Conservation (phyloP, 1,284 basidiomycete species). For the Ustilago curta region DNA sequence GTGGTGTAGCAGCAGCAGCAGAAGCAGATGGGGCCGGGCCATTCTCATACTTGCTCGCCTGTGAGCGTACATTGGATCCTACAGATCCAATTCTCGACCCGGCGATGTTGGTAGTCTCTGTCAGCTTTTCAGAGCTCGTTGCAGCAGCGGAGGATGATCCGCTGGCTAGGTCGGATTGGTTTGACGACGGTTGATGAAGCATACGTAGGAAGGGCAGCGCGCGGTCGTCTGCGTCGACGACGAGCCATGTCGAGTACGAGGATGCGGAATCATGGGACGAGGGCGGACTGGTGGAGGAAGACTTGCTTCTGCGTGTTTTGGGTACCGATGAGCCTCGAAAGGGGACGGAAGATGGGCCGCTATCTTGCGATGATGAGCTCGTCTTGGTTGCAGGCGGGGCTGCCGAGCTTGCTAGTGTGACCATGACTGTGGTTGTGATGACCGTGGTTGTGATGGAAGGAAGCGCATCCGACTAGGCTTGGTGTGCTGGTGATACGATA, state of each 20-base stretch:
- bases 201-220: conserved; percentile 30
- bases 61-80: conserved; percentile 19
- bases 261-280: neutral
- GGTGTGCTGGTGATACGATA: neutral
- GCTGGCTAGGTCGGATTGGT: neutral
- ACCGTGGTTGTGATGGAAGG: neutral
- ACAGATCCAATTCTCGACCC: neutral
- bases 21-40: no score
- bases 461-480: neutral
- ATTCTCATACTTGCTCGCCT: conserved; percentile 35
- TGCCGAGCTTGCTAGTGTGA: conserved; percentile 8
- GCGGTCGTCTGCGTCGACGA: conserved; percentile 32
- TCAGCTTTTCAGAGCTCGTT: conserved; percentile 30
- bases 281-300: neutral
- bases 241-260: conserved; percentile 33
- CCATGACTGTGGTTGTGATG: conserved; percentile 12
- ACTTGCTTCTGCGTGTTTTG: conserved; percentile 17
- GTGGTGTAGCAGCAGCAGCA: neutral
- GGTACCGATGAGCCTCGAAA: conserved; percentile 34
- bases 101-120: conserved; percentile 28
- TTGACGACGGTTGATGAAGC: conserved; percentile 1
- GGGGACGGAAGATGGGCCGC: conserved; percentile 31
- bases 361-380: conserved; percentile 18
- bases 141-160: conserved; percentile 26
- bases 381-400: neutral